Evolutionary conservation across 305 asterid species (phyloP).

Genomic region (Plantago coronopus): DNA sequence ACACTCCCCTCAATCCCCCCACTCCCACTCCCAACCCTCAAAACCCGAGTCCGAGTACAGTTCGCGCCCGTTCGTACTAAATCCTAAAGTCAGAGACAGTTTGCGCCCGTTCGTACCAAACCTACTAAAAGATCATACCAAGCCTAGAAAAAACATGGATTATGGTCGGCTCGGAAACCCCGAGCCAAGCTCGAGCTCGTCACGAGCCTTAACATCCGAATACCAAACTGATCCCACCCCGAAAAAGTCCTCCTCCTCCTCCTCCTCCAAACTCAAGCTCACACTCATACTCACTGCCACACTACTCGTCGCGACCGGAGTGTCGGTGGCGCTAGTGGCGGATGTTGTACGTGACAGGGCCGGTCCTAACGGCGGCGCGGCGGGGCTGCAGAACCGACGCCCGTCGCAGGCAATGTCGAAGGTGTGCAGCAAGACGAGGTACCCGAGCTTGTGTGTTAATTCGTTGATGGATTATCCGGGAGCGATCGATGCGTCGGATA

Average conservation of each 20-base stretch:
- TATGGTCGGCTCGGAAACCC: conserved; percentile 63
- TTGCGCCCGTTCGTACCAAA: too few relatives aligned
- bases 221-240: conserved; percentile 27
- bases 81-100: too few relatives aligned
- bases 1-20: too few relatives aligned
- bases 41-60: too few relatives aligned
- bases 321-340: conserved; percentile 43
- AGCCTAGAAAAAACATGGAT: conserved; percentile 35
- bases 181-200: conserved; percentile 39
- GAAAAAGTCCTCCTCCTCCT: conserved; percentile 22
- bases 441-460: conserved; percentile 60
- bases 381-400: conserved; percentile 32
- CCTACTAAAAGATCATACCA: too few relatives aligned
- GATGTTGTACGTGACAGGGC: conserved; percentile 26
- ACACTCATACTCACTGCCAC: conserved; percentile 41
- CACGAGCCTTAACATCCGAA: conserved; percentile 32
- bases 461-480: conserved; percentile 75
- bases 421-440: conserved; percentile 62
- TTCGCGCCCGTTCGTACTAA: too few relatives aligned
- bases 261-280: conserved; percentile 39
- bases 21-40: neutral
- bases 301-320: conserved; percentile 46
- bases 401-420: conserved; percentile 65
- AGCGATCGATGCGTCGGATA: conserved; percentile 63
- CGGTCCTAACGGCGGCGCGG: conserved; percentile 13